These are phyloP conservation scores for Nepenthes alata DNA, from an alignment of 179 eudicot species.

Conservation along the genomic window DNA sequence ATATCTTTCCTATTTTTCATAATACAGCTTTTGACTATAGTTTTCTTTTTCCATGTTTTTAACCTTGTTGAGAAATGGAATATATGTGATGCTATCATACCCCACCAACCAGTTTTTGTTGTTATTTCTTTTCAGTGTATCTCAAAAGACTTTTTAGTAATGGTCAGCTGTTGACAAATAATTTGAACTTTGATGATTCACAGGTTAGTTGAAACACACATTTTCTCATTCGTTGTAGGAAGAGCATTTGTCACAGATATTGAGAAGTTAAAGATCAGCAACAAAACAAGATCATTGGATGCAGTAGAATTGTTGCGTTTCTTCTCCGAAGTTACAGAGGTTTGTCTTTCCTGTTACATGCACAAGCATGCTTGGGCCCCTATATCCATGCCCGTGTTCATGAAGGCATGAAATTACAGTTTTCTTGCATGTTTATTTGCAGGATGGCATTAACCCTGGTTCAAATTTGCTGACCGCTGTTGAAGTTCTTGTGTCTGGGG, in stretches of 20 bases:
- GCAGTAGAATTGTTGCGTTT: conserved; percentile 53
- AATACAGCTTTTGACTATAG: background rate
- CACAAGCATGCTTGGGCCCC: background rate
- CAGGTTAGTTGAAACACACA: conserved; percentile 99
- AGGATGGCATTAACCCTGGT: conserved; percentile 84
- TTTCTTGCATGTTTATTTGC: conserved; percentile 15
- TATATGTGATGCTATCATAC: no score
- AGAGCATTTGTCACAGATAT: conserved; percentile 98
- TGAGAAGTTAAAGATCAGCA: conserved; percentile 84
- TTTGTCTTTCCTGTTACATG: conserved; percentile 13
- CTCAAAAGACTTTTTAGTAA: background rate
- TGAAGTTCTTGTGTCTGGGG: conserved; percentile 95
- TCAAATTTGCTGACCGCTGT: conserved; percentile 76
- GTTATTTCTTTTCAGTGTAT: background rate
- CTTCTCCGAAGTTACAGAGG: conserved; percentile 80
- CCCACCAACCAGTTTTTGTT: no score
- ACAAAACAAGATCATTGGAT: conserved; percentile 75
- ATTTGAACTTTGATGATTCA: conserved; percentile 19
- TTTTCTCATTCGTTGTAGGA: conserved; percentile 98
- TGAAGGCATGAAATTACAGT: conserved; percentile 3
- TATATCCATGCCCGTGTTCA: background rate
- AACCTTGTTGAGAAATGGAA: no score
- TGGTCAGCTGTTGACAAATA: conserved; percentile 11
- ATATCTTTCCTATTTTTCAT: background rate
- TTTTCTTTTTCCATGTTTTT: background rate